Evolutionary conservation across 106 monocot genomes (phyloP).

Genomic region (Alisma plantagoaquatica): DNA sequence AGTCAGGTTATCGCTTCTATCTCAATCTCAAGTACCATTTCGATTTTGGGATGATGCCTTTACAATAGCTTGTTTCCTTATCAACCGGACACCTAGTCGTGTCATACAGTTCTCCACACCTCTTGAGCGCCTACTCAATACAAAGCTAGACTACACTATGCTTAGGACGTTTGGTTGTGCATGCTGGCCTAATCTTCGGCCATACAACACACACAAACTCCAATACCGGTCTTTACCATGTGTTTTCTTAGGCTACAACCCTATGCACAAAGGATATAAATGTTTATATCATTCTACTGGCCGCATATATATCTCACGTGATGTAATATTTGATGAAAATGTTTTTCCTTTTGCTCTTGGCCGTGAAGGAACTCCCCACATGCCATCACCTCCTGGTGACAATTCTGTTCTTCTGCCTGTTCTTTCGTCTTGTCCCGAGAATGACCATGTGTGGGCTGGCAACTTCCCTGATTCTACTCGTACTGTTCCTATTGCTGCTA

Average conservation of each 20-base stretch:
- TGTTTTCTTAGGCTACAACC: neutral
- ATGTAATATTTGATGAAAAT: slow-evolving; percentile 1
- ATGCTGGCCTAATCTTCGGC: neutral
- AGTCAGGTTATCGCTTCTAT: neutral
- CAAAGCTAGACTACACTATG: neutral
- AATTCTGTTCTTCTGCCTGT: neutral
- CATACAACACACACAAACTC: neutral
- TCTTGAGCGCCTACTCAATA: neutral
- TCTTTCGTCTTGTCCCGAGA: too few species aligned
- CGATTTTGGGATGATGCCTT: neutral
- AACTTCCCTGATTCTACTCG: neutral
- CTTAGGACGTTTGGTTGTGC: neutral
- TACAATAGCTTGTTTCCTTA: neutral
- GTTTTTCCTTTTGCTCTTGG: neutral
- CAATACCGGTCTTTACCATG: neutral
- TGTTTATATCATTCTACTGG: neutral
- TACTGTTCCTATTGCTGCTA: too few species aligned
- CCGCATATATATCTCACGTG: neutral
- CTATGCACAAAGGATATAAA: neutral
- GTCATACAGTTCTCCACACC: neutral
- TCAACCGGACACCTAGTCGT: neutral
- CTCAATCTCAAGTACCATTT: neutral
- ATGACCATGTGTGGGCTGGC: neutral
- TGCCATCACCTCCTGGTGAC: neutral
- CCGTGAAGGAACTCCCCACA: neutral